phyloP scores from a whole-genome alignment of 495 filamentous ascomycete genomes.

The Talaromyces stipitatus region DNA sequence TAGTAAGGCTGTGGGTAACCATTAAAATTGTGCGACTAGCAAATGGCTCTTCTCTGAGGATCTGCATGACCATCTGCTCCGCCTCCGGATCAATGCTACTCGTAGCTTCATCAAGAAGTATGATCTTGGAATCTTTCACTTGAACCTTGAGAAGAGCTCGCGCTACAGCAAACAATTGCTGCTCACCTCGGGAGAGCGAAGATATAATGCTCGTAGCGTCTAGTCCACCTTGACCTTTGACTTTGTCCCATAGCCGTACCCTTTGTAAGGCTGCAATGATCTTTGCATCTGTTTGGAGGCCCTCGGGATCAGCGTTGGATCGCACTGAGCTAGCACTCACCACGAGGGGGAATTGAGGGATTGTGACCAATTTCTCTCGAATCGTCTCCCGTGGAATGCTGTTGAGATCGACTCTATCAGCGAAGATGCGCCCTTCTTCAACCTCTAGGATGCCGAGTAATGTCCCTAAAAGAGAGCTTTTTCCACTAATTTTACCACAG shows the following conservation, averaged over 20 bases:
- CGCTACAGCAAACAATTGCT: conserved; percentile 50
- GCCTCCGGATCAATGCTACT: conserved; percentile 26
- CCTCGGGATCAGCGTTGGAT: conserved; percentile 34
- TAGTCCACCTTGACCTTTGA: conserved; percentile 32
- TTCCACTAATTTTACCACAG: conserved; percentile 26
- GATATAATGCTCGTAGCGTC: conserved; percentile 28
- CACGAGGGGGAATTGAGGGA: conserved; percentile 53
- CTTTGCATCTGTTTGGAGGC: conserved; percentile 15
- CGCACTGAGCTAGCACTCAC: conserved; percentile 29
- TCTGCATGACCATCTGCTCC: conserved; percentile 17
- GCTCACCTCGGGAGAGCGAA: conserved; percentile 46
- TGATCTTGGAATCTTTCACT: conserved; percentile 28
- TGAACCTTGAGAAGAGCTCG: conserved; percentile 30
- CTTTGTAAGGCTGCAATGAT: conserved; percentile 32
- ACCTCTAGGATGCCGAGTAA: conserved; percentile 47
- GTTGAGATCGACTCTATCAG: conserved; percentile 41
- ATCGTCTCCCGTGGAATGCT: conserved; percentile 38
- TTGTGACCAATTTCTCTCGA: conserved; percentile 36
- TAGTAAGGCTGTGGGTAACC: conserved; percentile 26
- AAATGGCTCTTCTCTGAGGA: conserved; percentile 15
- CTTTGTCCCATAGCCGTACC: conserved; percentile 30
- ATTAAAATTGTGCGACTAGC: conserved; percentile 17
- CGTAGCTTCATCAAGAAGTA: conserved; percentile 36
- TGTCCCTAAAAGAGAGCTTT: conserved; percentile 39
- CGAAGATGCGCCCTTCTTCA: conserved; percentile 28